Conservation (phyloP, 257 asterid species). For the Rhazya stricta region DNA sequence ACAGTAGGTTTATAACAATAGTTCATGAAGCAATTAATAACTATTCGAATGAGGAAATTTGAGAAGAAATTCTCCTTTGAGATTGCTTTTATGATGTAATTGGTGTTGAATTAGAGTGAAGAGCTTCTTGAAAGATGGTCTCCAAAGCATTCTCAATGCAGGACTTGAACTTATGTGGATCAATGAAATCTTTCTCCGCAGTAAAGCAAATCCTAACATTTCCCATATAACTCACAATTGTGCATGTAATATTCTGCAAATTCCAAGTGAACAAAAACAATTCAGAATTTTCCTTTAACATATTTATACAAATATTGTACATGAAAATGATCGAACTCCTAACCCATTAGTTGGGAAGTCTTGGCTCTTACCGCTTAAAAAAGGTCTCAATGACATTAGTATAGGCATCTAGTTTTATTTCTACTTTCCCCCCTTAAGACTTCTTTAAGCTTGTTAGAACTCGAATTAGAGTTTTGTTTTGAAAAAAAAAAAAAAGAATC, state of each 20-base stretch:
- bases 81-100: not conserved
- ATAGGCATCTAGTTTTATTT: too few relatives aligned
- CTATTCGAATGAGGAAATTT: not conserved
- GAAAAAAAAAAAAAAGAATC: too few relatives aligned
- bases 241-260: conserved; percentile 48
- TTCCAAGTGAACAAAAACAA: not conserved
- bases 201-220: conserved; percentile 47
- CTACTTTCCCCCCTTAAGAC: too few relatives aligned
- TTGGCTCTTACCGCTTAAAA: too few relatives aligned
- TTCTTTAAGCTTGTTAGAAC: too few relatives aligned
- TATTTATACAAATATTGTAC: too few relatives aligned
- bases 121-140: conserved; percentile 38
- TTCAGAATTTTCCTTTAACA: too few relatives aligned
- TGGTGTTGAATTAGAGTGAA: conserved; percentile 14
- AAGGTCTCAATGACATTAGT: too few relatives aligned
- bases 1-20: too few relatives aligned
- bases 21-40: not conserved
- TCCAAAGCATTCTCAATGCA: conserved; percentile 51
- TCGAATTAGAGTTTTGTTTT: too few relatives aligned
- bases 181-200: conserved; percentile 49
- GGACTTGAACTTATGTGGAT: conserved; percentile 45
- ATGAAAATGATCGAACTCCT: too few relatives aligned
- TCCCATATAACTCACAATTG: conserved; percentile 55
- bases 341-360: too few relatives aligned
- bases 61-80: not conserved